Percentiles rank a stretch among this genome's conserved stretches.
Conservation (phyloP, 192 early-diverging fungal genomes). For the Neocallimastix lanati region DNA sequence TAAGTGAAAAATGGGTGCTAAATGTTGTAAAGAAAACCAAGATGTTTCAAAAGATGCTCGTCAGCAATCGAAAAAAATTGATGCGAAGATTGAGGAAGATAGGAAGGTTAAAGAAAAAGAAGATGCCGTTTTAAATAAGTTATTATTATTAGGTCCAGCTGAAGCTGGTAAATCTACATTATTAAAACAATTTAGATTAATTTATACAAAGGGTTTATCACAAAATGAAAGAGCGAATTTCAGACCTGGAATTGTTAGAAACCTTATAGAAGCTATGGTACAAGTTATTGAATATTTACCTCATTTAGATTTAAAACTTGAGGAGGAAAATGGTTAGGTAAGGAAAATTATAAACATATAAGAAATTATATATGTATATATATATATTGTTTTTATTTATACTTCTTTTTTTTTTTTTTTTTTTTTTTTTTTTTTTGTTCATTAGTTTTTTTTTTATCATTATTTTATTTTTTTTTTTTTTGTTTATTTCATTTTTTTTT, state of each 20-base stretch:
- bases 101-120: background rate
- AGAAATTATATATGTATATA: too few relatives aligned
- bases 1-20: background rate
- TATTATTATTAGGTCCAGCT: background rate
- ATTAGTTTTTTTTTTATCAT: too few relatives aligned
- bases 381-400: too few relatives aligned
- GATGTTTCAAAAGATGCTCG: background rate
- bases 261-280: background rate
- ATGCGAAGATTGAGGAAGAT: background rate
- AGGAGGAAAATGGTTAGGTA: background rate
- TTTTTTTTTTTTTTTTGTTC: too few relatives aligned
- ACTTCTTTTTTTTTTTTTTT: too few relatives aligned
- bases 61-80: background rate
- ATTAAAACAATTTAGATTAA: background rate
- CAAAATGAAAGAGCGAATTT: background rate
- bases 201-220: background rate
- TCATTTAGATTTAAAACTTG: background rate
- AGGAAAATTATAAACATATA: too few relatives aligned
- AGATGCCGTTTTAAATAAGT: background rate
- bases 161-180: conserved; percentile 4
- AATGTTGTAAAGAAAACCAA: background rate
- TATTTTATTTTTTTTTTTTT: too few relatives aligned
- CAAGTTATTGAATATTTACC: background rate
- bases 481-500: too few relatives aligned
- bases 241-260: background rate